Percentiles rank a stretch among this genome's conserved stretches.
Evolutionary conservation across 2,329 filamentous ascomycete genomes (phyloP).

Genomic region (Colletotrichum limetticola): DNA sequence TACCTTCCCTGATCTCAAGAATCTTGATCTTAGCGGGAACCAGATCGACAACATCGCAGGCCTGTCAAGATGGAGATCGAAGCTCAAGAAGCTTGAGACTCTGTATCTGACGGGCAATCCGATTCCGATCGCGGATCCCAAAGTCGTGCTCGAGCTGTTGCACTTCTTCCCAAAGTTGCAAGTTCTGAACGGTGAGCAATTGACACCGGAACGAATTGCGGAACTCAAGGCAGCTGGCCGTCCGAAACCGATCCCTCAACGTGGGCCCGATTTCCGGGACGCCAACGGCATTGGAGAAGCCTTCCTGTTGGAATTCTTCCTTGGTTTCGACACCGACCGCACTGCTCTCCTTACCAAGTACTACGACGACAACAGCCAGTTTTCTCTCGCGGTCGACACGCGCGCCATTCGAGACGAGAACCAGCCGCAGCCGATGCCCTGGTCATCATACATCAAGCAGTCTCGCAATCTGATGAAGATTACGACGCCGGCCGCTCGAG

Average conservation of each 20-base stretch:
- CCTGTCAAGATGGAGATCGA: slow-evolving; percentile 80
- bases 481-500: slow-evolving; percentile 66
- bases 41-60: slow-evolving; percentile 75
- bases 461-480: slow-evolving; percentile 84
- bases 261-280: slow-evolving; percentile 77
- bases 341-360: slow-evolving; percentile 69
- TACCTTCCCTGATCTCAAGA: slow-evolving; percentile 86
- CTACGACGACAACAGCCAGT: slow-evolving; percentile 81
- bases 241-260: slow-evolving; percentile 69
- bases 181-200: slow-evolving; percentile 78
- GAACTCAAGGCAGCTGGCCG: slow-evolving; percentile 60
- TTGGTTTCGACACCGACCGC: slow-evolving; percentile 78
- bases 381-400: slow-evolving; percentile 80
- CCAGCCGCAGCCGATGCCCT: slow-evolving; percentile 62
- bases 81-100: slow-evolving; percentile 82
- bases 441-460: slow-evolving; percentile 80
- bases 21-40: slow-evolving; percentile 90
- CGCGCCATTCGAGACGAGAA: slow-evolving; percentile 60
- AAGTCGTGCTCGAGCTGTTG: slow-evolving; percentile 75
- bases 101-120: slow-evolving; percentile 84
- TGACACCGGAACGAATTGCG: slow-evolving; percentile 77
- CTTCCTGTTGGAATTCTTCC: slow-evolving; percentile 80
- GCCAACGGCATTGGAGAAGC: slow-evolving; percentile 78
- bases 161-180: slow-evolving; percentile 87
- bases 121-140: slow-evolving; percentile 68